Base-by-base conservation (phyloP, 805 yeast species). In the Cyberlindnera euphorbiae region DNA sequence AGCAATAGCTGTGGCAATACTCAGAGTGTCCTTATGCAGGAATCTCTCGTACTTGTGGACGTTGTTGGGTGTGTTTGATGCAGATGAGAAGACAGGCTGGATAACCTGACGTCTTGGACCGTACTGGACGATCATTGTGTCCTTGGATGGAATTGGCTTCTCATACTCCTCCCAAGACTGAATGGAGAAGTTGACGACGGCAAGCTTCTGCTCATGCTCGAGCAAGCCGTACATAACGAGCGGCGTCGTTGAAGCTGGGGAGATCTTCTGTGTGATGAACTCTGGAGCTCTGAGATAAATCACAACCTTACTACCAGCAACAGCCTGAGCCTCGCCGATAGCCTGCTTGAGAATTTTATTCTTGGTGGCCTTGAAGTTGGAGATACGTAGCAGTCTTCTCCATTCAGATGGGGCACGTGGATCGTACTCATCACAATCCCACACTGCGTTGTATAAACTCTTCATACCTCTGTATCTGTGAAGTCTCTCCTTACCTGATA, bases 101-200 rank as follows among this genome's bases (percentile, higher is more conserved):
- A 90, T 82, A 11, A 75, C 70, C 56, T 85, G 79, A 52, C 98
- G 75, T 60, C 97, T 79, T 36, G 90, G 85, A 17, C 98, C 99
- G 55, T 88, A 89, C 63, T 93, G 97, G 12, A 85, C 90, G 35
- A 89, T 66, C 46, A 93, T 66, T 21, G 78, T 62, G 31, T 85
- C 94, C 49, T 82, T 81, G n/a, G 95, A 76, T 32, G 88, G 82
- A 39, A 93, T 72, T 22, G 97, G 95, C 35, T 76, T 74, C 32
- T 83, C 89, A 52, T 79, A 86, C 46, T 83, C 94, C 61, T 90
- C 94, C 89, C 96, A 88, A 21, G 93, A 73, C 49, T 82, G 79
- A 43, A 87, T 74, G 7, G 90, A 74, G 53, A 86, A 79, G 61
- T 90, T 87, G 41, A 85, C 79, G 26, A 84, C 82, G 0, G 95